Evolutionary conservation across 1,284 basidiomycete genomes (phyloP).

Genomic region (Bondarzewia mesenterica): DNA sequence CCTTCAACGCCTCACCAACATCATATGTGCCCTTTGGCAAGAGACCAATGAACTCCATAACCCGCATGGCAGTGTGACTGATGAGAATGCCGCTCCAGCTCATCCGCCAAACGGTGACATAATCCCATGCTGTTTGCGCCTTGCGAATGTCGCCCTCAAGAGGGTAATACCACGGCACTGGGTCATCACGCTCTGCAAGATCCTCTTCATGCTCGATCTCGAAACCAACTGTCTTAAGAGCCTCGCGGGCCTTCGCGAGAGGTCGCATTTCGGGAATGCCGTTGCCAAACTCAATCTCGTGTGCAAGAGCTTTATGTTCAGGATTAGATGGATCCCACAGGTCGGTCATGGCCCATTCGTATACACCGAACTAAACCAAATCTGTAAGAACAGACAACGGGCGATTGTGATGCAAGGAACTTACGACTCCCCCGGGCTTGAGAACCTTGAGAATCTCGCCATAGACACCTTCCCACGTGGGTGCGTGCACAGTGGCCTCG

Average conservation of each 20-base stretch:
- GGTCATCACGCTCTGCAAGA: slow-evolving; percentile 80
- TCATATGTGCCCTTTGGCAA: slow-evolving; percentile 91
- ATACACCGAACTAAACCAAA: slow-evolving; percentile 79
- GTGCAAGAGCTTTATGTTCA: slow-evolving; percentile 86
- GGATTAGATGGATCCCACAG: slow-evolving; percentile 84
- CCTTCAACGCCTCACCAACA: slow-evolving; percentile 85
- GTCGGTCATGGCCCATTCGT: slow-evolving; percentile 99
- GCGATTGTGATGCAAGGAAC: slow-evolving; percentile 46
- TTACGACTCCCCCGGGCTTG: slow-evolving; percentile 91
- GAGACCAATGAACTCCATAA: slow-evolving; percentile 74
- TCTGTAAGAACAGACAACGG: slow-evolving; percentile 27
- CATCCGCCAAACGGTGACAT: slow-evolving; percentile 83
- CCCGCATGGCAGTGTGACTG: slow-evolving; percentile 75
- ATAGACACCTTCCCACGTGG: slow-evolving; percentile 94
- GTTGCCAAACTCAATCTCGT: slow-evolving; percentile 66
- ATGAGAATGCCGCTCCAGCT: slow-evolving; percentile 83
- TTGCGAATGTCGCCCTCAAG: slow-evolving; percentile 90
- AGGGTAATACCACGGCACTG: slow-evolving; percentile 92
- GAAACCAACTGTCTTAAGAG: slow-evolving; percentile 84
- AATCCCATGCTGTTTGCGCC: slow-evolving; percentile 92
- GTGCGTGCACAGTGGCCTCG: slow-evolving; percentile 96
- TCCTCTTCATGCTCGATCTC: slow-evolving; percentile 90
- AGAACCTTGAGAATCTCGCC: slow-evolving; percentile 90
- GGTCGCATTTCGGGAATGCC: slow-evolving; percentile 98
- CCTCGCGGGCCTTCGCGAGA: slow-evolving; percentile 65